Percentiles rank a stretch among this genome's conserved stretches.
phyloP scores from a whole-genome alignment of 108 stramenopile species.

The Nitzschia sp. region DNA sequence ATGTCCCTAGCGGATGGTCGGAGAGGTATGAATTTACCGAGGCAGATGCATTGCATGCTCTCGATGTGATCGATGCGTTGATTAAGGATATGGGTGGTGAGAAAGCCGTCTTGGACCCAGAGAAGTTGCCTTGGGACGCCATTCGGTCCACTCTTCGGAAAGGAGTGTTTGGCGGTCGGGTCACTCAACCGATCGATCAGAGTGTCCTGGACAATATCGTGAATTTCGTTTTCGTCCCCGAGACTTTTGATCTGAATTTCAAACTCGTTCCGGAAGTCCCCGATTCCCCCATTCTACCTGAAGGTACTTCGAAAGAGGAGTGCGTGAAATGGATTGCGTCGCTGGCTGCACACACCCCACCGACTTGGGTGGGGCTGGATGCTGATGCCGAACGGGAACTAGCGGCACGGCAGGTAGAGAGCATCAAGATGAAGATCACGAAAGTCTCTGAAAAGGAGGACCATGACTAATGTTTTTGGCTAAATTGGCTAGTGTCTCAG shows the following conservation, averaged over 20 bases:
- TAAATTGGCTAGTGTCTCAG: too few relatives aligned
- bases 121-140: constrained; percentile 88
- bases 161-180: constrained; percentile 82
- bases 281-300: constrained; percentile 65
- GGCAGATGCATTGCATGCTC: constrained; percentile 90
- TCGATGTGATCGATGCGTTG: constrained; percentile 88
- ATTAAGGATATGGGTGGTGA: constrained; percentile 46
- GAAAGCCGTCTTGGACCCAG: constrained; percentile 58
- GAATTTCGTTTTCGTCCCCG: constrained; percentile 46
- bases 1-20: constrained; percentile 94
- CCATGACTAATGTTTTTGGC: too few relatives aligned
- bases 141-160: constrained; percentile 75
- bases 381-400: constrained; percentile 64
- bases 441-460: constrained; percentile 29
- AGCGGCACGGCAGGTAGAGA: constrained; percentile 58
- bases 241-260: constrained; percentile 78
- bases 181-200: constrained; percentile 71
- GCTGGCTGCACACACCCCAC: constrained; percentile 73
- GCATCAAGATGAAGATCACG: constrained; percentile 53
- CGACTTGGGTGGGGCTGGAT: constrained; percentile 83
- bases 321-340: constrained; percentile 71
- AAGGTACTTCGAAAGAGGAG: constrained; percentile 68
- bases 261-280: constrained; percentile 52
- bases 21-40: constrained; percentile 96
- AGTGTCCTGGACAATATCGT: constrained; percentile 69